Evolutionary conservation across 2,329 filamentous ascomycete genomes (phyloP), one percentile per base, ranked within the genome.

Genomic region (Colletotrichum endophyticum): DNA sequence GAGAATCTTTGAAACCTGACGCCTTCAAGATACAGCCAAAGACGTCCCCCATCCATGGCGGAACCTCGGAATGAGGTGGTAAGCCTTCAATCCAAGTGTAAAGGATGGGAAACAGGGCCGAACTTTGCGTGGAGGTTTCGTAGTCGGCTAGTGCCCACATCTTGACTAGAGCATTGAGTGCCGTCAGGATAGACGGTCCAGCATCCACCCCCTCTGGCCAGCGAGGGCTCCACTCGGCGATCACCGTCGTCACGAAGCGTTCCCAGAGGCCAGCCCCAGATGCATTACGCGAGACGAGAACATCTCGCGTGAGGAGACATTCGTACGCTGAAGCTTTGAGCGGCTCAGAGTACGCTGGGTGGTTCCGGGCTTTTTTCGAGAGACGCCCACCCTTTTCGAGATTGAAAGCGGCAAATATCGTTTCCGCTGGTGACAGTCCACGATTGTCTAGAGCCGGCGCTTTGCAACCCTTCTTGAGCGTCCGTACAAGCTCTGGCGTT

Each of bases 371-470:
- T 6, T 15, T 19, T 7, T 28, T 32, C 15, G 28, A 22, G 15
- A 19, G 19, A n/a, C 5, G n/a, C n/a, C 19, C 44, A 19, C 15
- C 39, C 15, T 9, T 30, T 34, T 39, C 32, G 7, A 9, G 34
- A 11, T 66, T 77, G 8, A 79, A 81, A 28, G 81, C 82, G 2
- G 75, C 78, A 22, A 85, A 79, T 3, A 84, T 80, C 2, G 80
- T 83, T 73, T 84, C 83, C 16, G 81, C 80, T 5, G 81, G 78
- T 8, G 81, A 82, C 6, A 68, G 56, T 4, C 79, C 81, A 4
- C 78, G 39, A 3, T 16, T 3, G 12, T 79, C 80, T 6, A 72
- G 61, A 8, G 80, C 28, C 8, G 80, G 78, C 2, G 77, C 39
- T 0, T 70, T 73, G 16, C 78, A 81, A 16, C 80, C 74, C 3